Conservation (phyloP, 352 stramenopile species). For the Pseudoperonospora humuli region DNA sequence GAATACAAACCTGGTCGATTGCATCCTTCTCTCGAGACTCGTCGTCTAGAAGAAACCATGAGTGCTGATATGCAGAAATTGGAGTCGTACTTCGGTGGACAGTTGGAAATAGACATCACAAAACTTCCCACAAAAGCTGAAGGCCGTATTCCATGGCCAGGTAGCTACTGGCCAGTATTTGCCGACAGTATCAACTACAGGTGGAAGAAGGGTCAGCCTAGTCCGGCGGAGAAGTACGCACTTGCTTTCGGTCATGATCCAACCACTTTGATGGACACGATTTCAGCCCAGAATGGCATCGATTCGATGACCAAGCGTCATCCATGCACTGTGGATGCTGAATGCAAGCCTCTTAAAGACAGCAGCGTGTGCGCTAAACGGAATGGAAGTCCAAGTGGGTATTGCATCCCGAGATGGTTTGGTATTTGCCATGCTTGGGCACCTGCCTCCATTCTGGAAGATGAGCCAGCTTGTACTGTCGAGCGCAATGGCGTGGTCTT, state of each 20-base stretch:
- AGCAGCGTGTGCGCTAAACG: slow-evolving; percentile 39
- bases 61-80: slow-evolving; percentile 40
- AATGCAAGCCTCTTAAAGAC: slow-evolving; percentile 32
- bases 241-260: slow-evolving; percentile 37
- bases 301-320: slow-evolving; percentile 29
- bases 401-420: slow-evolving; percentile 55
- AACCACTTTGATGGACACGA: slow-evolving; percentile 30
- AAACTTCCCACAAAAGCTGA: slow-evolving; percentile 38
- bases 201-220: slow-evolving; percentile 31
- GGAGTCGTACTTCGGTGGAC: slow-evolving; percentile 36
- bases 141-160: slow-evolving; percentile 47
- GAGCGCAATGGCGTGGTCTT: slow-evolving; percentile 44
- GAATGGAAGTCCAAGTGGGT: slow-evolving; percentile 14
- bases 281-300: slow-evolving; percentile 41
- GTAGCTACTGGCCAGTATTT: slow-evolving; percentile 63
- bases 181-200: slow-evolving; percentile 56
- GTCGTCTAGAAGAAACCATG: slow-evolving; percentile 33
- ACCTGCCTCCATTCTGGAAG: slow-evolving; percentile 40
- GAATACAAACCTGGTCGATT: slow-evolving; percentile 12
- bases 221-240: slow-evolving; percentile 47
- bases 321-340: slow-evolving; percentile 20
- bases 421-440: slow-evolving; percentile 59
- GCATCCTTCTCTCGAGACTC: slow-evolving; percentile 1
- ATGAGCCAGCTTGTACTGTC: slow-evolving; percentile 38
- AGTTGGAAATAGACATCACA: slow-evolving; percentile 43